Base-by-base conservation (phyloP, 192 early-diverging fungal species). In the Jimgerdemannia flammicorona region DNA sequence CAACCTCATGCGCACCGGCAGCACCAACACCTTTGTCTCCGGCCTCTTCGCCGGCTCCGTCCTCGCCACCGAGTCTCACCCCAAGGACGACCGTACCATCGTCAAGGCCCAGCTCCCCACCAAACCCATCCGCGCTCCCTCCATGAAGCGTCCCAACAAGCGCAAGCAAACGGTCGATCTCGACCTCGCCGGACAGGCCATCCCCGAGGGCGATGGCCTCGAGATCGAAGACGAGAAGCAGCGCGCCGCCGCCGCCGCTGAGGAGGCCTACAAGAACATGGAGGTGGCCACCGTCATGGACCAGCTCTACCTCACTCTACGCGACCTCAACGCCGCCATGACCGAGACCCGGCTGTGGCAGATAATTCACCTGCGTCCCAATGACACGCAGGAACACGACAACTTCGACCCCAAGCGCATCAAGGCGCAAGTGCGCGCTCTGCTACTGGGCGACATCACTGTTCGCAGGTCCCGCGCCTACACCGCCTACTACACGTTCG, bases 251-350 rank as follows among this genome's bases (percentile, higher is more conserved):
- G 72, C 70, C 44, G 72, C 76, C 49, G 72, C 74, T 4, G 70
- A 79, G 43, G 77, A 80, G 6, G 70, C 77, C 4, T 83, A 87
- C 18, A 79, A 83, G 75, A 77, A 82, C 3, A 70, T 81, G 59
- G 43, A 82, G 17, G 81, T 86, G 29, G 77, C 80, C 20, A 87
- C 88, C 2, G 86, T 89, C 14, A 64, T 84, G 7, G 83, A 90
- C 71, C 90, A 89, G 67, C 83, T 89, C 7, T 86, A 88, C 81
- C 78, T 77, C n/a, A 91, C 93, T 3, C 78, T 96, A 1, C 87
- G 93, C 44, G 94, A 97, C 72, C 82, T 98, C 72, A 81, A 93
- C 43, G 86, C 91, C 4, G 93, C 97, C 1, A 87, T 96, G 67
- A 78, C 85, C 20, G 88, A 92, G 67, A 95, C 95, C 43, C 87